Base-by-base conservation (phyloP, 73 alveolate genomes). In the Blepharisma japonicum region DNA sequence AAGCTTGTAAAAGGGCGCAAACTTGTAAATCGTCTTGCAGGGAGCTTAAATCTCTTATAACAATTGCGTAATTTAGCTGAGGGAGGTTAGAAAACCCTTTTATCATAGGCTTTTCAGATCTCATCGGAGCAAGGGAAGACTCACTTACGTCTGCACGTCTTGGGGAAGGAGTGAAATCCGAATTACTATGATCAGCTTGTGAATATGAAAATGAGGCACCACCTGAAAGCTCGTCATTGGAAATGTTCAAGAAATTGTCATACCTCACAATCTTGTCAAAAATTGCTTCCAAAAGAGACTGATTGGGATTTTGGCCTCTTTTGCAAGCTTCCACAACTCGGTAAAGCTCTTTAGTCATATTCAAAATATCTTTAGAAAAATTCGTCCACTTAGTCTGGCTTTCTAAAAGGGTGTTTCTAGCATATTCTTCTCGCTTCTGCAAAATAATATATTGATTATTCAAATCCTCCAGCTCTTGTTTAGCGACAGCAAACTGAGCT, bases 1-100 rank as follows among this genome's bases (percentile, higher is more conserved):
- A 55, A 6, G 98, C 97, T 84, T 93, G 83, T 2, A 93, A 79
- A 14, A 92, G 82, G 55, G 90, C 84, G 71, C 98, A 93, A 8
- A 88, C 78, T 51, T 88, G 86, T 32, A 85, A 70, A 54, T 85
- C 89, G 32, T 93, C 98, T 38, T 61, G 74, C 47, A 61, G 23
- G 47, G 14, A 14, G 46, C 23, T 61, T 25, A 61, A 61, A 5
- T 61, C 74, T 18, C 74, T 14, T 14, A 61, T 61, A 9, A 61
- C 74, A 20, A 61, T 61, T 25, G 74, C 74, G 5, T 61, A 61
- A 25, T 61, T 61, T 39, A 61, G 23, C 18, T 61, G 74, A 20
- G 74, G 74, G 18, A 61, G 77, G 74, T 49, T 84, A 61, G 55
- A 45, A 66, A 76, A 70, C 7, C 56, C 45, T 77, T 71, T 42